Percentiles rank a stretch among this genome's conserved stretches.
Conservation (phyloP, 331 rosid genomes). For the Quercus lobata region DNA sequence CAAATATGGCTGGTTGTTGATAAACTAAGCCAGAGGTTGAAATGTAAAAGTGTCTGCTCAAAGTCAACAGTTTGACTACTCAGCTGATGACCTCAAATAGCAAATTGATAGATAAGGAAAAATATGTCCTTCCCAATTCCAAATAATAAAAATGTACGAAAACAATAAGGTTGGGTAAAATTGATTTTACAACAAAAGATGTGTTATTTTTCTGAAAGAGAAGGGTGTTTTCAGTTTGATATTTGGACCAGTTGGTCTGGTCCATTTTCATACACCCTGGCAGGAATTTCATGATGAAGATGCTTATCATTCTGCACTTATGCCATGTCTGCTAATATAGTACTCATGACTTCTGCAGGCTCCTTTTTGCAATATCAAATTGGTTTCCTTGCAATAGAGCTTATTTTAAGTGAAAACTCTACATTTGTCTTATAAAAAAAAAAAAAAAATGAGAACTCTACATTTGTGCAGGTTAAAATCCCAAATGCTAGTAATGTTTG, state of each 20-base stretch:
- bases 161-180: not conserved
- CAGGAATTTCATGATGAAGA: not conserved
- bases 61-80: not conserved
- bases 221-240: not conserved
- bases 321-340: not conserved
- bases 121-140: not conserved
- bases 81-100: not conserved
- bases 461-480: conserved; percentile 41
- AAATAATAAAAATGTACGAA: not conserved
- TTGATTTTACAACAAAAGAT: not conserved
- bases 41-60: not conserved
- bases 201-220: not conserved
- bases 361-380: not conserved
- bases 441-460: not conserved
- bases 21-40: not conserved
- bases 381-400: not conserved
- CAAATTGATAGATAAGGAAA: not conserved
- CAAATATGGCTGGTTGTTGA: not conserved
- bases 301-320: not conserved
- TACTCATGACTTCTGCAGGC: not conserved
- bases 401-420: not conserved
- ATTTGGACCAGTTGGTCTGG: not conserved
- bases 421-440: no score
- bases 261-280: not conserved
- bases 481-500: conserved; percentile 49